Evolutionary conservation across 768 basidiomycete species (phyloP), one percentile per base, ranked within the genome.

Genomic region (Cyclocybe cylindracea): DNA sequence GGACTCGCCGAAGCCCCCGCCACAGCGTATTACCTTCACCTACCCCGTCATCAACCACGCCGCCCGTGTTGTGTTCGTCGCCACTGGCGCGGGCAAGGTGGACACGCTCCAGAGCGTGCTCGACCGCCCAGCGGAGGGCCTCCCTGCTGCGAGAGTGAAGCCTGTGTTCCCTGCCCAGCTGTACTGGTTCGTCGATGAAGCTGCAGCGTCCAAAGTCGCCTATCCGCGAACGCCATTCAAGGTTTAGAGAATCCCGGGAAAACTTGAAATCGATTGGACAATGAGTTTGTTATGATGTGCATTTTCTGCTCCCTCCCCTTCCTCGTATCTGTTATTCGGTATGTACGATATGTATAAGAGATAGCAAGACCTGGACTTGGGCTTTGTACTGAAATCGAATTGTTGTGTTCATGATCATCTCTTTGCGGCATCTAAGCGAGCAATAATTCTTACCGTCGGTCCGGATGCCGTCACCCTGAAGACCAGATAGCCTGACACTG

Each of bases 181-280:
- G 32, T 94, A 86, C 69, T 98, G 94, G 95, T 98, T 98, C 70
- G 85, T 90, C 34, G 94, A 98, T 70, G 85, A 92, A 43, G 86
- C 84, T 16, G 16, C 16, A 2, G 78, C 86, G 7, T 70, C 70
- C 39, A 83, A 86, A 58, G 78, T 87, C 31, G 61, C 74, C 62
- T 88, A 83, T 63, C 68, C 78, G 16, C 78, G 71, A 68, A 79
- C 81, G 3, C 56, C 74, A 11, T 84, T 88, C 70, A 82, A 81
- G 67, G 64, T 86, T 55, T 88, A 70, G 69, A 50, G 47, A 37
- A 32, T 49, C 48, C 39, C 46, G 35, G 5, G 44, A 18, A 10
- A 31, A 24, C 5, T 16, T 16, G 16, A 16, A 16, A 16, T 29
- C 11, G 18, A 18, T 7, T 24, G 14, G 37, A 38, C 37, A 38